Base-by-base conservation (phyloP, 1,284 basidiomycete genomes). In the Anthracocystis setariae region DNA sequence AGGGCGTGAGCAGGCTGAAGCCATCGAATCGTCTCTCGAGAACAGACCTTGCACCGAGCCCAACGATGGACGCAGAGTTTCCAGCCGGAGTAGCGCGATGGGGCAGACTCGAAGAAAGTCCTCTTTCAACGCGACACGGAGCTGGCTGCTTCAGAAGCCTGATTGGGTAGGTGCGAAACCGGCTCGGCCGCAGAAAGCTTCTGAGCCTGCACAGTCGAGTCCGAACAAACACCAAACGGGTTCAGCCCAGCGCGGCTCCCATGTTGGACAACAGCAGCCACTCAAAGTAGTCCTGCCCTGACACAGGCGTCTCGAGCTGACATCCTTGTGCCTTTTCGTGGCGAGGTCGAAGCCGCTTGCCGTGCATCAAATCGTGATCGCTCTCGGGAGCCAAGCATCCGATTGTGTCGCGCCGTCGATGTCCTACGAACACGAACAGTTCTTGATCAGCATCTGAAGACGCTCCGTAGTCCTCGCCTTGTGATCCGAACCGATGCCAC, bases 351-450 rank as follows among this genome's bases (percentile, higher is more conserved):
- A 57, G 39, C 33, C 57, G 51, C 27, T 66, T 73, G n/a, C 77
- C 76, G 8, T 65, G 57, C 76, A 80, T 73, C 24, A 82, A 49
- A 3, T 55, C 53, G 3, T 40, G 44, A 46, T 81, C 73, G 37
- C 56, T 60, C 24, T 51, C 38, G 1, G 78, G 74, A 32, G 73
- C 48, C 18, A 33, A 13, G 29, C 65, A 77, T n/a, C 63, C 74
- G 0, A 71, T 48, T 3, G 74, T 70, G 1, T 65, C 49, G 12
- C 35, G n/a, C 18, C 61, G 68, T 47, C 78, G 61, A 39, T 58
- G 49, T 12, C 73, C 78, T 7, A 77, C 66, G 48, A 80, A 78
- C 3, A 80, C 60, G 38, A 73, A 80, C 13, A 71, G 39, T 27
- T 74, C 68, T 32, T 80, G 75, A 20, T 76, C 76, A 15, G 50